phyloP scores from a whole-genome alignment of 805 yeast genomes.

The Cyberlindnera lachancei region DNA sequence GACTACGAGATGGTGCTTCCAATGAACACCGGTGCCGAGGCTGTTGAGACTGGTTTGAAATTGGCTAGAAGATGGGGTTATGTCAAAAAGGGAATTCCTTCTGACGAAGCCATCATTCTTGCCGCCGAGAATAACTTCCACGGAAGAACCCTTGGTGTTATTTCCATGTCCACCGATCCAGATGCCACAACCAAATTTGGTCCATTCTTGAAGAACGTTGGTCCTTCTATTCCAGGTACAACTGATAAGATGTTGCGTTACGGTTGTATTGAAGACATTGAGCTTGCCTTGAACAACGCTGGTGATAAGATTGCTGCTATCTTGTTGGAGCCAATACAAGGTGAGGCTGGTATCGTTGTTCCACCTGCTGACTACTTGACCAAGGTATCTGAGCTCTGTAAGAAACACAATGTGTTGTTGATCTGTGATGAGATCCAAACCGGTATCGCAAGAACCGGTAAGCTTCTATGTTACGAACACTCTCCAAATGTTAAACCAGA shows the following conservation, averaged over 20 bases:
- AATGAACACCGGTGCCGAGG: constrained; percentile 99
- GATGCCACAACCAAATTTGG: constrained; percentile 88
- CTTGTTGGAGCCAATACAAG: constrained; percentile 92
- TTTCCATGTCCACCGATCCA: constrained; percentile 93
- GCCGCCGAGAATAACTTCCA: constrained; percentile 91
- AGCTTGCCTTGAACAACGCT: constrained; percentile 68
- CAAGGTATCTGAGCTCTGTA: constrained; percentile 66
- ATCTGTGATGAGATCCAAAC: constrained; percentile 98
- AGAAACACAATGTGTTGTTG: constrained; percentile 75
- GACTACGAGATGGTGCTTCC: constrained; percentile 90
- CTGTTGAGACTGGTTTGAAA: constrained; percentile 92
- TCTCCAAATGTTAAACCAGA: constrained; percentile 76
- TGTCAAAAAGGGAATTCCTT: constrained; percentile 73
- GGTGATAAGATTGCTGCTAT: constrained; percentile 91
- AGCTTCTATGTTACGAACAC: constrained; percentile 87
- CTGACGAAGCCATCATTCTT: constrained; percentile 77
- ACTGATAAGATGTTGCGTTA: constrained; percentile 57
- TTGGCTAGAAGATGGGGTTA: constrained; percentile 98
- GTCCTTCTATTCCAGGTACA: constrained; percentile 78
- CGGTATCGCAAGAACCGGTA: constrained; percentile 96
- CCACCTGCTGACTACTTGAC: constrained; percentile 79
- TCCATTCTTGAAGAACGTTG: constrained; percentile 78
- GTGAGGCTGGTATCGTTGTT: constrained; percentile 96
- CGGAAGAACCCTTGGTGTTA: constrained; percentile 91
- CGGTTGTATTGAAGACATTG: constrained; percentile 82